Evolutionary conservation across 176 grass and related monocot genomes (phyloP).

Genomic region (Tuctoria greenei): DNA sequence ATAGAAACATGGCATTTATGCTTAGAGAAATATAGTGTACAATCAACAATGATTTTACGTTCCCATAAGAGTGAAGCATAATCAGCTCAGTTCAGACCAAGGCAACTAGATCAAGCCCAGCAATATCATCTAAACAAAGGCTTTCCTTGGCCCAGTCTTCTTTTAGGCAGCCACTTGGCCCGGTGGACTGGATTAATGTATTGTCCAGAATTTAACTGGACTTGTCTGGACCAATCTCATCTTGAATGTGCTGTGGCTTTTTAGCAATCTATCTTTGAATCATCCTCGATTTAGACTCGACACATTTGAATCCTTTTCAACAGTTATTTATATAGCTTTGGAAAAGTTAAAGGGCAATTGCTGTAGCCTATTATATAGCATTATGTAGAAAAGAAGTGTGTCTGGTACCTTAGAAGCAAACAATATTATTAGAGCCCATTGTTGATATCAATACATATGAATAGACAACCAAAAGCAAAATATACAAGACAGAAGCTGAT

Average conservation of each 20-base stretch:
- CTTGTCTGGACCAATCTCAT: background rate
- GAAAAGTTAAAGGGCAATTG: background rate
- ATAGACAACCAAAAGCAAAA: no score
- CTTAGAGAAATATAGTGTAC: background rate
- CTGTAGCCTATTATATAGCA: background rate
- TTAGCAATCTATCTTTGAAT: background rate
- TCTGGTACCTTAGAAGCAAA: background rate
- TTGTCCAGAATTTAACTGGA: background rate
- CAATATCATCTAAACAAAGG: background rate
- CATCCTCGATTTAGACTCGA: background rate
- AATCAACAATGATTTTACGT: background rate
- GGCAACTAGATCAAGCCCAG: background rate
- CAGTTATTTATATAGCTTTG: background rate
- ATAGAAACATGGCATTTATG: background rate
- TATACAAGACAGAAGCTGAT: background rate
- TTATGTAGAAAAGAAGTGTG: background rate
- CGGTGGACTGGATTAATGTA: background rate
- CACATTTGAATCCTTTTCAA: background rate
- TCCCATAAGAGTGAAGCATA: background rate
- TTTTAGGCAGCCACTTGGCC: background rate
- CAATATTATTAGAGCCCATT: background rate
- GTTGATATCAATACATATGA: background rate
- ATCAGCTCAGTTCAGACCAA: background rate
- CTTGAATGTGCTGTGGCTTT: background rate
- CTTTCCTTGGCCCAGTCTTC: background rate